Evolutionary conservation across 2,329 filamentous ascomycete genomes (phyloP).

Genomic region (Aspergillus awamori): DNA sequence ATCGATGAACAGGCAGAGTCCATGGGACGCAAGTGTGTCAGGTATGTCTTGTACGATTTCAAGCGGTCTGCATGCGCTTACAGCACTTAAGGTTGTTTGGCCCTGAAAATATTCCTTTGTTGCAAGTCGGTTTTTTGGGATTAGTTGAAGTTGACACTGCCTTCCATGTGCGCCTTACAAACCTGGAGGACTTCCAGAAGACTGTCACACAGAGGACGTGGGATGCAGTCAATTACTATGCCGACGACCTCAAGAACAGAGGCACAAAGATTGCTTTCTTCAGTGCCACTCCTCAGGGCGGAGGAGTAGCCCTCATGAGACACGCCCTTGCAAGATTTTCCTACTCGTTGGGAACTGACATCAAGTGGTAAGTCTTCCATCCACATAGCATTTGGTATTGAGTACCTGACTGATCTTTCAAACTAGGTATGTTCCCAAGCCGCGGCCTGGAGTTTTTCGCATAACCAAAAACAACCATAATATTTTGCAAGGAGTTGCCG

Average conservation of each 20-base stretch:
- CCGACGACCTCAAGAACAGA: conserved; percentile 62
- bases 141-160: conserved; percentile 71
- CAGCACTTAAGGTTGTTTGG: conserved; percentile 64
- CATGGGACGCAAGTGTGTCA: conserved; percentile 76
- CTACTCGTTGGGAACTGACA: conserved; percentile 66
- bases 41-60: conserved; percentile 49
- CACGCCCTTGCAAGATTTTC: conserved; percentile 76
- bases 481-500: conserved; percentile 77
- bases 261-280: conserved; percentile 76
- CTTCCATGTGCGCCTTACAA: conserved; percentile 64
- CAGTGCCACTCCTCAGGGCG: conserved; percentile 79
- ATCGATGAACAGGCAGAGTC: conserved; percentile 82
- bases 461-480: conserved; percentile 89
- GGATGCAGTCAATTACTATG: conserved; percentile 66
- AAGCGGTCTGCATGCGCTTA: conserved; percentile 6
- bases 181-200: conserved; percentile 59
- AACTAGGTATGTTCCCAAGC: conserved; percentile 70
- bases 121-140: conserved; percentile 68
- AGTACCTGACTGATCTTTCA: conserved; percentile 2
- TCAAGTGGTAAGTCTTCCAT: conserved; percentile 66
- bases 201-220: conserved; percentile 67
- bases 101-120: conserved; percentile 68
- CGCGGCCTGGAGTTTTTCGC: conserved; percentile 75
- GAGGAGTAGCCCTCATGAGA: conserved; percentile 79
- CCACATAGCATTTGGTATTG: neutral